Percentiles rank a stretch among this genome's conserved stretches.
These are phyloP conservation scores for Lepidium aucheri DNA, from an alignment of 345 rosid genomes.

Conservation along the genomic window DNA sequence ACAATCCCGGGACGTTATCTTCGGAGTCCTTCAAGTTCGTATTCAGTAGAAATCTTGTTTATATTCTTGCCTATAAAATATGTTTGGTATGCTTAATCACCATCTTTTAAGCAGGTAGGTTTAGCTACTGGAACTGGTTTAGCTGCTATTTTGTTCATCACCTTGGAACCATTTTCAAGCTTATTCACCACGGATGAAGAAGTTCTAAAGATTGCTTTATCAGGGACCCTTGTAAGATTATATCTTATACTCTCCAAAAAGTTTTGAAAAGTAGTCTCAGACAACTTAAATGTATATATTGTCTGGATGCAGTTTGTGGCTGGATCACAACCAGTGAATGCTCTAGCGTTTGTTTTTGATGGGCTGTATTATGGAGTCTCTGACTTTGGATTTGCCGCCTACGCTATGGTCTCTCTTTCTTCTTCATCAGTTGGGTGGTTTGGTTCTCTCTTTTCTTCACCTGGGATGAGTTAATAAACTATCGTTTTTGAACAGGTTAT, in stretches of 20 bases:
- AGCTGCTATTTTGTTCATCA: slow-evolving; percentile 56
- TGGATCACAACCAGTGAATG: slow-evolving; percentile 89
- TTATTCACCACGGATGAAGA: slow-evolving; percentile 70
- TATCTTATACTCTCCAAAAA: neutral
- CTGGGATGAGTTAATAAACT: neutral
- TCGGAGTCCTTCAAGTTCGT: slow-evolving; percentile 57
- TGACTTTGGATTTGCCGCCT: slow-evolving; percentile 83
- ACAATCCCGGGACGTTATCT: slow-evolving; percentile 56
- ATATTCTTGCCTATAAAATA: neutral
- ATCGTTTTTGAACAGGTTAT: slow-evolving; percentile 39
- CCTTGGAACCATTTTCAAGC: slow-evolving; percentile 64
- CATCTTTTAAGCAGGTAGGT: slow-evolving; percentile 53
- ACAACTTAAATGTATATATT: neutral
- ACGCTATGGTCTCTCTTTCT: slow-evolving; percentile 61
- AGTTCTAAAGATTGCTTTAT: slow-evolving; percentile 67
- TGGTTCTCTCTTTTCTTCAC: neutral
- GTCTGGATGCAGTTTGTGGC: slow-evolving; percentile 69
- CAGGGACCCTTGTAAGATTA: slow-evolving; percentile 67
- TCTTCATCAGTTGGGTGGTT: neutral
- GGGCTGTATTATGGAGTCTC: slow-evolving; percentile 95
- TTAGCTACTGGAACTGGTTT: slow-evolving; percentile 62
- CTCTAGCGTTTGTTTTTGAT: slow-evolving; percentile 81
- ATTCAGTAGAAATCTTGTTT: neutral
- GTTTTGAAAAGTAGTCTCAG: neutral
- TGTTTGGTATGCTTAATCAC: neutral